phyloP scores from a whole-genome alignment of 306 rosid species.

The Lotus japonicus region DNA sequence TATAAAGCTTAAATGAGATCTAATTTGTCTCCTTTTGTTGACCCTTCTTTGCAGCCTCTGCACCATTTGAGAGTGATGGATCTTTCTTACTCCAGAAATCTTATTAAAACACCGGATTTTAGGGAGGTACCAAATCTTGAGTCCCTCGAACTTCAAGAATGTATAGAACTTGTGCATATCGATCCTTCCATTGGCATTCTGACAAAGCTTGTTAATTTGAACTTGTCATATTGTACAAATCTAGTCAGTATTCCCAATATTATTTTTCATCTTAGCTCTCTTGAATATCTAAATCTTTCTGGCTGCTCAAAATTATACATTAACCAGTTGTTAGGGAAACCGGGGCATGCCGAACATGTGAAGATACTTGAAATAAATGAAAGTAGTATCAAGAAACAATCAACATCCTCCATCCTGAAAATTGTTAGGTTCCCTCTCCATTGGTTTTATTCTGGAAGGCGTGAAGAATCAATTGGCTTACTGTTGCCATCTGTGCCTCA shows the following conservation, averaged over 20 bases:
- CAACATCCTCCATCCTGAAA: no score
- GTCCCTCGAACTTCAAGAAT: accelerated
- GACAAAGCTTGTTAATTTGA: neutral
- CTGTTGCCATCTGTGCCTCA: neutral
- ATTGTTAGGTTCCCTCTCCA: neutral
- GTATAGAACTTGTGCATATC: neutral
- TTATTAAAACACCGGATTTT: neutral
- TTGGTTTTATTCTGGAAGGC: neutral
- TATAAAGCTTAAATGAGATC: neutral
- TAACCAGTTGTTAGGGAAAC: no score
- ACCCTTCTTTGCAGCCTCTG: neutral
- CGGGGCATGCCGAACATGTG: no score
- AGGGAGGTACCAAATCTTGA: neutral
- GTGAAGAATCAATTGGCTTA: neutral
- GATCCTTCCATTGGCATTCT: neutral
- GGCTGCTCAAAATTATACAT: no score
- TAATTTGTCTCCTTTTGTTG: neutral
- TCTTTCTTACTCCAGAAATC: neutral
- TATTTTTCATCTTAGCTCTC: no score
- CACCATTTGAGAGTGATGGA: neutral
- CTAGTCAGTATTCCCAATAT: neutral
- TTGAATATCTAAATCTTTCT: no score
- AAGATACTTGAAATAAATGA: no score
- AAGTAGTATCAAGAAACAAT: no score
- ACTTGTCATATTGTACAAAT: neutral